A percentile compares a stretch with the other conserved stretches of the same genome.
Evolutionary conservation across 805 yeast species (phyloP).

Genomic region (Saturnispora silvae): DNA sequence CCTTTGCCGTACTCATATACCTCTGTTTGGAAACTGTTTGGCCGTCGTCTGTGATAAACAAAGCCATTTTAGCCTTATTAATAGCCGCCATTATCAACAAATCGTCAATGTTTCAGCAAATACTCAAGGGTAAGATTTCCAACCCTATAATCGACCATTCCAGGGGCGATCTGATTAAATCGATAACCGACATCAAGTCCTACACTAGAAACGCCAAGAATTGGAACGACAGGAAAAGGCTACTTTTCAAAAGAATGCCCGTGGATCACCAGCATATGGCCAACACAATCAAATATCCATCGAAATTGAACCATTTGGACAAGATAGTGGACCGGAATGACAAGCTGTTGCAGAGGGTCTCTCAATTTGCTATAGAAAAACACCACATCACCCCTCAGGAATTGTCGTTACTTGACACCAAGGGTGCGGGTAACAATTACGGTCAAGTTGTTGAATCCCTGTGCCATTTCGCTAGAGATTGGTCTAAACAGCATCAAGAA

Average conservation of each 20-base stretch:
- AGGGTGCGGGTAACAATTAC: conserved; percentile 18
- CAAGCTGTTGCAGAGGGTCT: conserved; percentile 34
- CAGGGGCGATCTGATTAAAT: too few relatives aligned
- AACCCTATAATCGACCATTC: too few relatives aligned
- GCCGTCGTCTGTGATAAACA: conserved; percentile 15
- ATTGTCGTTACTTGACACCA: conserved; percentile 25
- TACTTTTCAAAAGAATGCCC: conserved; percentile 36
- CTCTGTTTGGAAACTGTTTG: neutral
- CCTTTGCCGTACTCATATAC: conserved; percentile 17
- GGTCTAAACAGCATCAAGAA: conserved; percentile 39
- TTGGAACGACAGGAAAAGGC: conserved; percentile 36
- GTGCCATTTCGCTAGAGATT: conserved; percentile 73
- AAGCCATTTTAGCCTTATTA: conserved; percentile 19
- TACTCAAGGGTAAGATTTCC: too few relatives aligned
- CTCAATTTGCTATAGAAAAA: conserved; percentile 26
- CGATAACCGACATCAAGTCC: too few relatives aligned
- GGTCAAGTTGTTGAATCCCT: conserved; percentile 54
- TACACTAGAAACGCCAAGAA: conserved; percentile 31
- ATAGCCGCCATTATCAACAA: conserved; percentile 23
- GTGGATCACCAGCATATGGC: conserved; percentile 49
- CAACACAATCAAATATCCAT: conserved; percentile 40
- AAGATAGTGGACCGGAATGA: conserved; percentile 37
- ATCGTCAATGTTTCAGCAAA: conserved; percentile 20
- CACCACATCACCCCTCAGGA: conserved; percentile 36
- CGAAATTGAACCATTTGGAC: conserved; percentile 43